Percentiles rank a stretch among this genome's conserved stretches.
Conservation (phyloP, 305 asterid genomes). For the Fraxinus angustifolia region DNA sequence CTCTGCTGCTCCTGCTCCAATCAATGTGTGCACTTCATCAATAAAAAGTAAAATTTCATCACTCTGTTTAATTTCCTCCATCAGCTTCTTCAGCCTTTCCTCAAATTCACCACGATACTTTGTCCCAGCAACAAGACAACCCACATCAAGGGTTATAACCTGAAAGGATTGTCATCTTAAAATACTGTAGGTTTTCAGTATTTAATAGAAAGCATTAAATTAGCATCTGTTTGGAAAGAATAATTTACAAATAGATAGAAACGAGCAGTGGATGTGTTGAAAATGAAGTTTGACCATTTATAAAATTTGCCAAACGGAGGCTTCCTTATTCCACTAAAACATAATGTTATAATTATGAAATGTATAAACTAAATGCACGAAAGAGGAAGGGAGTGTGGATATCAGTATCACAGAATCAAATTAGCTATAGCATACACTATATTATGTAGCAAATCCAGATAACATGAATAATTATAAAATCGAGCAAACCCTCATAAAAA, state of each 20-base stretch:
- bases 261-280: background rate
- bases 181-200: background rate
- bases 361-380: background rate
- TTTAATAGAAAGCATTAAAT: background rate
- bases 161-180: slow-evolving; percentile 23
- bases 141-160: slow-evolving; percentile 96
- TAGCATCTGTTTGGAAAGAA: background rate
- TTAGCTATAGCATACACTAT: background rate
- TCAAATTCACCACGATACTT: slow-evolving; percentile 98
- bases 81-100: slow-evolving; percentile 86
- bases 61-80: slow-evolving; percentile 94
- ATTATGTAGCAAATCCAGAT: background rate
- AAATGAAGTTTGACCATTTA: background rate
- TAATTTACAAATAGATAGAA: background rate
- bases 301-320: background rate
- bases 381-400: background rate
- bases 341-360: background rate
- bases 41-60: slow-evolving; percentile 89
- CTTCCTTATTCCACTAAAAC: background rate
- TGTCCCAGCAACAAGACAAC: slow-evolving; percentile 93
- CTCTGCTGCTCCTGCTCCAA: slow-evolving; percentile 99
- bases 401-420: background rate
- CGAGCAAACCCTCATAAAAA: background rate
- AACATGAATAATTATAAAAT: background rate
- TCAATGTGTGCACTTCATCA: slow-evolving; percentile 94